phyloP scores from a whole-genome alignment of 305 asterid genomes.

The Ilex paraguariensis region DNA sequence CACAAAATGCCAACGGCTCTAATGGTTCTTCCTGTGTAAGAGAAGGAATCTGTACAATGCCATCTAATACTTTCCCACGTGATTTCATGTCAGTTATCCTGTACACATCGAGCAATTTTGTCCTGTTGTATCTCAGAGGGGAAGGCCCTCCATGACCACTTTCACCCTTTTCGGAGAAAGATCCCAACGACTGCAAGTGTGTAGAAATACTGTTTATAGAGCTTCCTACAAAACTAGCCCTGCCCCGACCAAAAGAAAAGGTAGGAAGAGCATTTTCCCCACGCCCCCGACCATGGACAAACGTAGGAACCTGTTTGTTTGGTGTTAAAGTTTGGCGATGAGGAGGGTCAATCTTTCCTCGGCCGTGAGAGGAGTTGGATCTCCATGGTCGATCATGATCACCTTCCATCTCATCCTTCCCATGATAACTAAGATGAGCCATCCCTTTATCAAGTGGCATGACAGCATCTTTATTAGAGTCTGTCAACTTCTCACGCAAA shows the following conservation, averaged over 20 bases:
- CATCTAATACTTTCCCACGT: slow-evolving; percentile 33
- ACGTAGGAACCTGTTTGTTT: slow-evolving; percentile 51
- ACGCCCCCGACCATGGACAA: slow-evolving; percentile 69
- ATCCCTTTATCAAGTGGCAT: slow-evolving; percentile 47
- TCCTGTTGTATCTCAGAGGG: slow-evolving; percentile 52
- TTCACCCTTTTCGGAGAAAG: slow-evolving; percentile 48
- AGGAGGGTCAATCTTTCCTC: slow-evolving; percentile 65
- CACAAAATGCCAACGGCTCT: slow-evolving; percentile 64
- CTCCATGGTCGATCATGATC: slow-evolving; percentile 83
- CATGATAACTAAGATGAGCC: slow-evolving; percentile 36
- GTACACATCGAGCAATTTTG: slow-evolving; percentile 63
- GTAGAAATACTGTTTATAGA: slow-evolving; percentile 26
- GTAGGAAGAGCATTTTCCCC: slow-evolving; percentile 48
- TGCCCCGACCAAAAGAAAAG: slow-evolving; percentile 63
- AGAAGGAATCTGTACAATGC: slow-evolving; percentile 49
- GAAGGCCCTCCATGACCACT: slow-evolving; percentile 33
- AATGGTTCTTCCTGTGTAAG: slow-evolving; percentile 64
- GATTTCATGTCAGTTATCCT: slow-evolving; percentile 44
- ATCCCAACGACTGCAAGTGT: slow-evolving; percentile 39
- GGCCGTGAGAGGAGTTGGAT: slow-evolving; percentile 52
- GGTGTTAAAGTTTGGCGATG: slow-evolving; percentile 43
- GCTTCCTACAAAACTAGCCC: slow-evolving; percentile 36
- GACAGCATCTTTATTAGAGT: slow-evolving; percentile 54
- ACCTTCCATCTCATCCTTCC: slow-evolving; percentile 75
- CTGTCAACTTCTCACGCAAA: slow-evolving; percentile 66